Conservation (phyloP, 345 rosid genomes). For the Euclidium syriacum region DNA sequence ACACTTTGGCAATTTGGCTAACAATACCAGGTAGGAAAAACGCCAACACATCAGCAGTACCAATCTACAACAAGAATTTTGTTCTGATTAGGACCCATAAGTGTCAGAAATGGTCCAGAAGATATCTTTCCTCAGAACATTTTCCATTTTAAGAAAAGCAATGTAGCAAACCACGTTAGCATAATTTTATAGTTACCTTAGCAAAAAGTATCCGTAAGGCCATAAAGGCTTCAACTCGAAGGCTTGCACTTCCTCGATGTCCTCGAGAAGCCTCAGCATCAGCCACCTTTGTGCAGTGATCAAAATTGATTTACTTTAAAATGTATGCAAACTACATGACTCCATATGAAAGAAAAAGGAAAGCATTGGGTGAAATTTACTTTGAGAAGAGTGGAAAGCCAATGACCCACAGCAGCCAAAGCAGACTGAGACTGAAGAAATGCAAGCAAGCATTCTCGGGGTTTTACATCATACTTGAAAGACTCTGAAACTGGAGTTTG, state of each 20-base stretch:
- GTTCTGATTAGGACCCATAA: neutral
- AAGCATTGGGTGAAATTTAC: conserved; percentile 30
- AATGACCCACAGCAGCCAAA: conserved; percentile 82
- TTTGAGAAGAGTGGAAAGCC: conserved; percentile 89
- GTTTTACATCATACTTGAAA: conserved; percentile 26
- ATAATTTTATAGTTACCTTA: conserved; percentile 46
- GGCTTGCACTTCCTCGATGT: conserved; percentile 75
- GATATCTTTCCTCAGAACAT: neutral
- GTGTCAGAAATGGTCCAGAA: neutral
- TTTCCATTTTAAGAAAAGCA: neutral
- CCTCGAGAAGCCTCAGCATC: conserved; percentile 79
- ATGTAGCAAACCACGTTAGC: neutral
- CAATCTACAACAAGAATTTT: conserved; percentile 49
- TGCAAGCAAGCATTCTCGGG: conserved; percentile 62
- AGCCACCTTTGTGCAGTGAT: conserved; percentile 57
- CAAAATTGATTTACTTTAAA: conserved; percentile 14
- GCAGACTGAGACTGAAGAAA: conserved; percentile 81
- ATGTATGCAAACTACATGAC: neutral
- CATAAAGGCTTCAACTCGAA: conserved; percentile 72
- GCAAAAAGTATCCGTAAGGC: conserved; percentile 78
- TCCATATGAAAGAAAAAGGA: conserved; percentile 1
- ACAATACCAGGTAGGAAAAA: conserved; percentile 95
- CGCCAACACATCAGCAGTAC: conserved; percentile 82
- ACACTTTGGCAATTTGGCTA: conserved; percentile 78
- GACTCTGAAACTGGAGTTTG: conserved; percentile 25